A percentile compares a stretch with the other conserved stretches of the same genome.
These are phyloP conservation scores for Grosmannia huntii DNA, from an alignment of 2,329 filamentous ascomycete genomes.

Conservation along the genomic window DNA sequence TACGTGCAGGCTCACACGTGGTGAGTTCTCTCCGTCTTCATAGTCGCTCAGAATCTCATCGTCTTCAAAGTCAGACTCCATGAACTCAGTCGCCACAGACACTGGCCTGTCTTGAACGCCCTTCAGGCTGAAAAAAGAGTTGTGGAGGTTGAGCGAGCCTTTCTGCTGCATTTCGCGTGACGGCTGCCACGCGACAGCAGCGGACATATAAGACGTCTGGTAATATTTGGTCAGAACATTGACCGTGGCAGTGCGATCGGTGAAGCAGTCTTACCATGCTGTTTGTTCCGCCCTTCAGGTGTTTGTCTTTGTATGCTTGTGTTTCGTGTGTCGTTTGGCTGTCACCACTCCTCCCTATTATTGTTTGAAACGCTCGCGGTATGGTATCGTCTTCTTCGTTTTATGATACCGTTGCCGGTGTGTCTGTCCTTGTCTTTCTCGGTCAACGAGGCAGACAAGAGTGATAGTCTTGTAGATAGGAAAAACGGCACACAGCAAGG, in stretches of 20 bases:
- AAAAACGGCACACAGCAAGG: background rate
- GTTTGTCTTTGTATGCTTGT: background rate
- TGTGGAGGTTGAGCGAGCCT: conserved; percentile 26
- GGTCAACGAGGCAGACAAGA: conserved; percentile 8
- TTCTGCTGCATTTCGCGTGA: conserved; percentile 41
- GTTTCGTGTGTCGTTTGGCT: background rate
- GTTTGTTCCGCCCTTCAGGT: background rate
- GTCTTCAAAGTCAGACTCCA: conserved; percentile 64
- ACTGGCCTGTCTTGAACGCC: conserved; percentile 42
- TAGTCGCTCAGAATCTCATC: conserved; percentile 45
- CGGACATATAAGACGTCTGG: conserved; percentile 9
- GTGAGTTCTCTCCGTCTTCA: conserved; percentile 50
- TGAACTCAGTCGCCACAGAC: conserved; percentile 64
- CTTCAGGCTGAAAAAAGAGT: conserved; percentile 50
- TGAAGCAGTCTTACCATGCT: conserved; percentile 3
- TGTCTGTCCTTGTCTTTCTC: conserved; percentile 2
- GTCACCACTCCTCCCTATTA: background rate
- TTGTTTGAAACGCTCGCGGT: background rate
- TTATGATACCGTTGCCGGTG: conserved; percentile 8
- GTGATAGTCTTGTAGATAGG: conserved; percentile 3
- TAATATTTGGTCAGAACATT: conserved; percentile 2
- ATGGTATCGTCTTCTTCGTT: background rate
- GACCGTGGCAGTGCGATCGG: background rate
- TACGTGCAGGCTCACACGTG: conserved; percentile 57
- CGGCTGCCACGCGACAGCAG: conserved; percentile 18